Conservation (phyloP, 2,329 filamentous ascomycete genomes). For the Rutstroemia sydowiana region DNA sequence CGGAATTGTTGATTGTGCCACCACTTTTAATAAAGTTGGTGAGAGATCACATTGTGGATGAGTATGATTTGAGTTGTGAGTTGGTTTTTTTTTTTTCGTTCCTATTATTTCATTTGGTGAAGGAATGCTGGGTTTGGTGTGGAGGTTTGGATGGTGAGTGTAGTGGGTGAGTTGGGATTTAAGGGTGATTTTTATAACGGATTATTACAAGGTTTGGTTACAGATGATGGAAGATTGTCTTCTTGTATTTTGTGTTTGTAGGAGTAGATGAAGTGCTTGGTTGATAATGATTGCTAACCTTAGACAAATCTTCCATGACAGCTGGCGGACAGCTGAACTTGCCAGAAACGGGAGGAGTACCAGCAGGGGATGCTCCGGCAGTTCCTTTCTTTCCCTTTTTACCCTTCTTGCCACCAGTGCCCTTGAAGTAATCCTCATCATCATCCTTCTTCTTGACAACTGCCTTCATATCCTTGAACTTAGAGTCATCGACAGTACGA, state of each 20-base stretch:
- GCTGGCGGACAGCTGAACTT: slow-evolving; percentile 85
- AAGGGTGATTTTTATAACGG: too few relatives aligned
- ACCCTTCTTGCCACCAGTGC: slow-evolving; percentile 70
- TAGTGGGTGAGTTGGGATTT: too few relatives aligned
- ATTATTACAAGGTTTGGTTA: slow-evolving; percentile 83
- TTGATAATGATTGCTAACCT: slow-evolving; percentile 79
- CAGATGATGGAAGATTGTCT: slow-evolving; percentile 81
- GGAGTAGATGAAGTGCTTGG: slow-evolving; percentile 80
- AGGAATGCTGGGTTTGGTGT: too few relatives aligned
- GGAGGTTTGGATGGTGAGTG: too few relatives aligned
- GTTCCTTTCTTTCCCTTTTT: slow-evolving; percentile 78
- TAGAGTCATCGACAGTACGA: slow-evolving; percentile 78
- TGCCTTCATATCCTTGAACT: slow-evolving; percentile 77
- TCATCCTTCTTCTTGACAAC: slow-evolving; percentile 86
- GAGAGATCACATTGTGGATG: too few relatives aligned
- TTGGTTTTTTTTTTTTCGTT: too few relatives aligned
- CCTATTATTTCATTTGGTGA: too few relatives aligned
- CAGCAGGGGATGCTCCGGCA: slow-evolving; percentile 36
- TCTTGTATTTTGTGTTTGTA: slow-evolving; percentile 71
- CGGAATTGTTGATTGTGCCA: too few relatives aligned
- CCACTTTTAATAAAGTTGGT: too few relatives aligned
- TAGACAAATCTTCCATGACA: slow-evolving; percentile 82
- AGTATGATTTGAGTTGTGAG: too few relatives aligned
- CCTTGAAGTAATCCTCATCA: slow-evolving; percentile 77
- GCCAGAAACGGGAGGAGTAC: slow-evolving; percentile 37